Conservation (phyloP, 345 rosid genomes). For the Acer saccharum region DNA sequence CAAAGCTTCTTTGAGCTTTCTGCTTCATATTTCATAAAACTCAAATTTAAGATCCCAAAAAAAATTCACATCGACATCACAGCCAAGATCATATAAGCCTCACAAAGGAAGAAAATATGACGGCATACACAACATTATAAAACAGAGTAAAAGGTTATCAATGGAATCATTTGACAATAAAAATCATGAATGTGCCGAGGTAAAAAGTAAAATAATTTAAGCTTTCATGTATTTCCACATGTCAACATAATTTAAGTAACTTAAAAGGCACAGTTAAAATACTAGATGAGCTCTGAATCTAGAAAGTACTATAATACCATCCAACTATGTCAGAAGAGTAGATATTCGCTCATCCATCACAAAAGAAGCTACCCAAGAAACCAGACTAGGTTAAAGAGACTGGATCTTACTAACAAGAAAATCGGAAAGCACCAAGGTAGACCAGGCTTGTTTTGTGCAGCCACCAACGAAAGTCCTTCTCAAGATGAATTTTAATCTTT, state of each 20-base stretch:
- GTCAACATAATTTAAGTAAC: not conserved
- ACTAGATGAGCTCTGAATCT: not conserved
- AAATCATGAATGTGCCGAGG: not conserved
- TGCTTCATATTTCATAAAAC: not conserved
- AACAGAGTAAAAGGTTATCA: not conserved
- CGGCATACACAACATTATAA: not conserved
- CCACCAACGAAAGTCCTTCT: not conserved
- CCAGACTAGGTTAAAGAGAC: not conserved
- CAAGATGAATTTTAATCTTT: not conserved
- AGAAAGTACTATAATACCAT: not conserved
- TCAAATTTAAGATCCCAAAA: constrained; percentile 8
- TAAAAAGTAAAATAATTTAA: not conserved
- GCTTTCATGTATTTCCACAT: not conserved
- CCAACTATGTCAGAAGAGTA: not conserved
- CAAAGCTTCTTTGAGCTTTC: not conserved
- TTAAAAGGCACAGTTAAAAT: not conserved
- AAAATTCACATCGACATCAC: not conserved
- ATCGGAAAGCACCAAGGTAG: not conserved
- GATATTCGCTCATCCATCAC: not conserved
- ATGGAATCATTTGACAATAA: not conserved
- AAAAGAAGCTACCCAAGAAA: constrained; percentile 3
- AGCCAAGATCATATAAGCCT: not conserved
- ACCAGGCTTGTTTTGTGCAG: not conserved
- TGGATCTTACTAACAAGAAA: not conserved
- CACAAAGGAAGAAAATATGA: not conserved